Percentiles rank a stretch among this genome's conserved stretches.
Conservation (phyloP, 345 rosid genomes). For the Adansonia digitata region DNA sequence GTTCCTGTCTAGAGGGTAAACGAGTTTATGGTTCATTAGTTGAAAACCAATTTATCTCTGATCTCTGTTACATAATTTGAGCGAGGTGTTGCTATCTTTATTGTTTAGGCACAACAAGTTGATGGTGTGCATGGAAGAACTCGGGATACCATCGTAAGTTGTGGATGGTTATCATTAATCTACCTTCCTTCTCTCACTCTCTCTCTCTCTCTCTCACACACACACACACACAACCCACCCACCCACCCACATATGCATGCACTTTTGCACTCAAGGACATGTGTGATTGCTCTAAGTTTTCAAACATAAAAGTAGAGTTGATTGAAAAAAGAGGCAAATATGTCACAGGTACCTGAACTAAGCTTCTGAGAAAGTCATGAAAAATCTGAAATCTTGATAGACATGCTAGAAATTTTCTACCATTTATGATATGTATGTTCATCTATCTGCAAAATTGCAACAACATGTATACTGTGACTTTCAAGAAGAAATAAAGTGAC, state of each 20-base stretch:
- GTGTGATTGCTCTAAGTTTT: not conserved
- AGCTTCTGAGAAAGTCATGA: not conserved
- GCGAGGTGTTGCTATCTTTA: slow-evolving; percentile 3
- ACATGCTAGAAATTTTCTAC: not conserved
- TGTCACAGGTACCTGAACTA: not conserved
- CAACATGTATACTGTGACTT: not conserved
- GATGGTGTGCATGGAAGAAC: slow-evolving; percentile 62
- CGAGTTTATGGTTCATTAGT: slow-evolving; percentile 8
- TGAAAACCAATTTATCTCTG: not conserved
- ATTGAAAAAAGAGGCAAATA: not conserved
- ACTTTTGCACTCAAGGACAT: not conserved
- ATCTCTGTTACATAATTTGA: not conserved
- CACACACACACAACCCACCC: not conserved
- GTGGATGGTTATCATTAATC: slow-evolving; percentile 8
- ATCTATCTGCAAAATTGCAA: not conserved
- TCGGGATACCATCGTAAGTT: slow-evolving; percentile 60
- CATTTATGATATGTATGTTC: not conserved
- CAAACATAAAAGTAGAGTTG: not conserved
- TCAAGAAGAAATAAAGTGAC: not conserved
- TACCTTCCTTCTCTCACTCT: not conserved
- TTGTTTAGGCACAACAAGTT: slow-evolving; percentile 76
- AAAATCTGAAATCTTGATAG: not conserved
- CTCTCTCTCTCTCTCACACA: not conserved
- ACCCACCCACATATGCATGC: not conserved
- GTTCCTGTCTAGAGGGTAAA: slow-evolving; percentile 85